Base-by-base conservation (phyloP, 140 eudicot species). In the Senecio squalidus region DNA sequence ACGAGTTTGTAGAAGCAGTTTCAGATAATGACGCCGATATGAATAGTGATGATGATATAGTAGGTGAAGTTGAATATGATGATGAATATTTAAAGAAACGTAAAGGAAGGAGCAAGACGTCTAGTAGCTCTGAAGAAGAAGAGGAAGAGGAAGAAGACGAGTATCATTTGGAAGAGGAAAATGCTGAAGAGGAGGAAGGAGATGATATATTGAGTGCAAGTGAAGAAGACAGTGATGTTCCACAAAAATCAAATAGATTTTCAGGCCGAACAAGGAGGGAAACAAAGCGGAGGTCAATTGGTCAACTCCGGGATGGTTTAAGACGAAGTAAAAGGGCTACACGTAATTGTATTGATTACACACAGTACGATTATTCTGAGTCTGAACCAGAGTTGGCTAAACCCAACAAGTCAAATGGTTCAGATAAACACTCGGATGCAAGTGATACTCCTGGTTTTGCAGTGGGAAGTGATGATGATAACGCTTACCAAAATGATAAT, bases 141-240 rank as follows among this genome's bases (percentile, higher is more conserved):
- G 95, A 83, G 58, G 95, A 86, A 67, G 97, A 82, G 31, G 97
- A 90, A 60, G 95, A 83, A 61, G 76, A 90, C 13, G 97, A 91
- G 58, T 86, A 91, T 69, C 62, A 72, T 61, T 79, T 77, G 72
- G 86, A 80, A 48, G 90, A 78, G 47, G 96, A 86, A 72, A 74
- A 79, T 52, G 84, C 74, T 25, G 91, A 86, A 63, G 97, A 80
- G 3, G 88, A 77, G 3, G 87, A 60, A n/a, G 70, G 69, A 10
- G 80, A 67, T 14, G 85, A 80, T 56, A 74, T 71, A 34, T 27
- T 59, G n/a, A 81, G 89, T 67, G 46, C 67, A 18, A 87, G 98
- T 43, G 92, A 91, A 27, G 95, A 81, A 27, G 95, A 81, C 30
- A 82, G 91, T 60, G 85, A 70, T 43, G 68, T 18, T 44, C 85